These are phyloP conservation scores for Cyberlindnera subsufficiens DNA, from an alignment of 805 yeast species.

Conservation along the genomic window DNA sequence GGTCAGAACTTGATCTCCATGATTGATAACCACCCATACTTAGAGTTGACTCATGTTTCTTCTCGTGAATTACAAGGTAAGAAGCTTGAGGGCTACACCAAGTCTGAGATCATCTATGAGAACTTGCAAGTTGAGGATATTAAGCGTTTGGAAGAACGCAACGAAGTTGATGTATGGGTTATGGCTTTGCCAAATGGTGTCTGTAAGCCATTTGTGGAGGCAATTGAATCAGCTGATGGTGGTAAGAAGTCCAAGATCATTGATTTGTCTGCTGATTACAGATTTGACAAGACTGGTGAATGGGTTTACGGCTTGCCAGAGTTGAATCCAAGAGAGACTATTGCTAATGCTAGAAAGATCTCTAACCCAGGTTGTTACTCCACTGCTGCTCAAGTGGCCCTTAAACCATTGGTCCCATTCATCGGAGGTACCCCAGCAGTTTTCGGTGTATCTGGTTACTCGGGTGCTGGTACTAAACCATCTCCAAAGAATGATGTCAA, in stretches of 20 bases:
- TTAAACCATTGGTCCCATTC: slow-evolving; percentile 75
- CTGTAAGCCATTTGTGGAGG: slow-evolving; percentile 81
- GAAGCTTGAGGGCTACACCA: slow-evolving; percentile 81
- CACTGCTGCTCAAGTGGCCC: slow-evolving; percentile 93
- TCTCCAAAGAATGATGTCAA: slow-evolving; percentile 88
- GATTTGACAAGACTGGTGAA: slow-evolving; percentile 82
- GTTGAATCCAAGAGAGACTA: slow-evolving; percentile 59
- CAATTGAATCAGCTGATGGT: slow-evolving; percentile 58
- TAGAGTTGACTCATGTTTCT: slow-evolving; percentile 89
- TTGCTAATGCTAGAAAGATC: slow-evolving; percentile 71
- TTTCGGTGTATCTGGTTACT: slow-evolving; percentile 96
- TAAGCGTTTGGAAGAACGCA: slow-evolving; percentile 63
- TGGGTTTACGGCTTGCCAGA: slow-evolving; percentile 98
- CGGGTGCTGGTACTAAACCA: slow-evolving; percentile 99
- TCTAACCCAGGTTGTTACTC: slow-evolving; percentile 99
- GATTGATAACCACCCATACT: slow-evolving; percentile 80
- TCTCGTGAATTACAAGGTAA: slow-evolving; percentile 92
- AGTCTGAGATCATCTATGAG: slow-evolving; percentile 71
- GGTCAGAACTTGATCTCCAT: slow-evolving; percentile 89
- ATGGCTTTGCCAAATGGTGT: slow-evolving; percentile 99
- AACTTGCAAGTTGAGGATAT: slow-evolving; percentile 87
- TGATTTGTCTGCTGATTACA: slow-evolving; percentile 92
- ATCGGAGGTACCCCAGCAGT: slow-evolving; percentile 71
- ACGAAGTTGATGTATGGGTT: slow-evolving; percentile 92
- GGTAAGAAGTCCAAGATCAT: slow-evolving; percentile 74